Percentiles rank a stretch among this genome's conserved stretches.
Evolutionary conservation across 2,329 filamentous ascomycete species (phyloP).

Genomic region (Alternaria consortialis): DNA sequence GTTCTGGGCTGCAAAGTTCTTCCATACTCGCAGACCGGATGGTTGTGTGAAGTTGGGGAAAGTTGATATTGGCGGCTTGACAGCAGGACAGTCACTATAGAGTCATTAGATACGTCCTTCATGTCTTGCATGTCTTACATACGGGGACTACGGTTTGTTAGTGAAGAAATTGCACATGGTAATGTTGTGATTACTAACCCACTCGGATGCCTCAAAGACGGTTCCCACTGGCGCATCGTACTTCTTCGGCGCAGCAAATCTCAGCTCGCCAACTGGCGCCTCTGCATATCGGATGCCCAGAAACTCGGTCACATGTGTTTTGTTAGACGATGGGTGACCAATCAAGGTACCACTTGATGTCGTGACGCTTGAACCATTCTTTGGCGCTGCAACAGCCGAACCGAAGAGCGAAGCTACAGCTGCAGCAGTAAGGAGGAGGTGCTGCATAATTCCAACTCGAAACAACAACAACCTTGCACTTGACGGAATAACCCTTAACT

Average conservation of each 20-base stretch:
- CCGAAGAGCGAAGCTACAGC: conserved; percentile 20
- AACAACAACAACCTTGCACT: conserved; percentile 5
- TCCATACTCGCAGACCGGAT: conserved; percentile 36
- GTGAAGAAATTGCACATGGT: background rate
- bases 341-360: conserved; percentile 46
- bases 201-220: conserved; percentile 36
- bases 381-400: conserved; percentile 15
- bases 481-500: background rate
- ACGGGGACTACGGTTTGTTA: conserved; percentile 33
- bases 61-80: conserved; percentile 32
- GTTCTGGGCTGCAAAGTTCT: conserved; percentile 39
- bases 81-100: conserved; percentile 35
- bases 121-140: conserved; percentile 15
- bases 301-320: conserved; percentile 41
- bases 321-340: conserved; percentile 42
- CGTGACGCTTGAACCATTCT: conserved; percentile 18
- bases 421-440: conserved; percentile 18
- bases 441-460: conserved; percentile 26
- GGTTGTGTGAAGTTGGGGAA: conserved; percentile 41
- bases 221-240: conserved; percentile 32
- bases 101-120: background rate
- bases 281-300: conserved; percentile 50
- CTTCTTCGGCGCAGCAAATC: conserved; percentile 44
- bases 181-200: conserved; percentile 18
- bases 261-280: conserved; percentile 44